These are phyloP conservation scores for Ustilago trichophora DNA, from an alignment of 1,284 basidiomycete species.

Conservation along the genomic window DNA sequence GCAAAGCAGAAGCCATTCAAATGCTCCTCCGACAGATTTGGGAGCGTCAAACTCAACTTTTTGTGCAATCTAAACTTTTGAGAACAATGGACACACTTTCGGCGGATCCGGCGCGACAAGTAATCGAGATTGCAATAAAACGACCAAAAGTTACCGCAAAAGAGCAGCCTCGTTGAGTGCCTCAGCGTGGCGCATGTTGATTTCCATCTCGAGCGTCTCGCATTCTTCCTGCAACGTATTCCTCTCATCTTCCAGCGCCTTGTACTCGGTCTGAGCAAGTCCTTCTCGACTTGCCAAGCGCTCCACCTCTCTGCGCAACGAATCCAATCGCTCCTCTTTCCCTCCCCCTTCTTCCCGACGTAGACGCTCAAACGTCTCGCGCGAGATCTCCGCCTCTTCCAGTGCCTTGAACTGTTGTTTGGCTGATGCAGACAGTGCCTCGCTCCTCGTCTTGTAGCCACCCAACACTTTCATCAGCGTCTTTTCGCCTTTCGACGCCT, in stretches of 20 bases:
- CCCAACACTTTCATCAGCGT: constrained; percentile 86
- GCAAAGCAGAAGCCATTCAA: no score
- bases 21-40: no score
- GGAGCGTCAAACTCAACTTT: no score
- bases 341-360: constrained; percentile 52
- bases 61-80: no score
- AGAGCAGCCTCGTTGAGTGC: constrained; percentile 33
- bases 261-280: constrained; percentile 54
- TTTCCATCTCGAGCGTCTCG: constrained; percentile 56
- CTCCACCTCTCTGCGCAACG: constrained; percentile 54
- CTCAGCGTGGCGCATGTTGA: constrained; percentile 64
- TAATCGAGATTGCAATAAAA: no score
- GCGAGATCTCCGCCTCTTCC: constrained; percentile 41
- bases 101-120: not conserved
- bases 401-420: constrained; percentile 35
- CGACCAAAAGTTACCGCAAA: not conserved
- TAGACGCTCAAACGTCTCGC: constrained; percentile 52
- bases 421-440: constrained; percentile 72
- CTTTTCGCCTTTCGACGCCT: constrained; percentile 88
- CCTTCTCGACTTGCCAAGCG: constrained; percentile 45
- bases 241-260: constrained; percentile 43
- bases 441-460: constrained; percentile 85
- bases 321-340: constrained; percentile 50
- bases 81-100: not conserved
- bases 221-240: constrained; percentile 45